Base-by-base conservation (phyloP, 2,329 filamentous ascomycete genomes). In the Graphiopsis chlorocephala region DNA sequence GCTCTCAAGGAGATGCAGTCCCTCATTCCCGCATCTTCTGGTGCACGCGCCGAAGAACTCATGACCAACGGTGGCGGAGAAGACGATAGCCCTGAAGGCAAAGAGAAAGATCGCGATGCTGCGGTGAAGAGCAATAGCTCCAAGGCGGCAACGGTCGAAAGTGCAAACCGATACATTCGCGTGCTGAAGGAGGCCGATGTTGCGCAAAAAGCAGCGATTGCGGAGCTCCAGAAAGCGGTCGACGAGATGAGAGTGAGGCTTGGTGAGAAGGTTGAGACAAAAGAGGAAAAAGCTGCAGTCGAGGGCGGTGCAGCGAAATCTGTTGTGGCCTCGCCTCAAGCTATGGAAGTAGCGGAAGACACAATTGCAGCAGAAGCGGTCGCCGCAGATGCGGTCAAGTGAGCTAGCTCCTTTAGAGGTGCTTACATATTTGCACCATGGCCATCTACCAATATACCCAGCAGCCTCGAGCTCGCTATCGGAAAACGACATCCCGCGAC, bases 71-170 rank as follows among this genome's bases (percentile, higher is more conserved):
- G 38, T 20, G 82, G 81, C 28, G 82, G 82, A 1, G 78, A 82
- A 71, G 82, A 84, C 74, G 67, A 67, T 2, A 78, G 81, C 31
- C 75, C 74, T 7, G 77, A 74, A 28, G 74, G 67, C 29, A 77
- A 76, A 58, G 83, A 83, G 68, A 78, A 79, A 64, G 78, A 63
- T 29, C 52, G 38, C 20, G 80, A 66, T 71, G 77, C 64, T 25
- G 68, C 68, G 3, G 81, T 79, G 12, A 84, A 87, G 61, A 87
- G 90, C 33, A 75, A 73, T 57, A 93, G 89, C 72, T 97, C 93
- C 79, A 99, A 98, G 77, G 95, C 95, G 1, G 96, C 91, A 70
- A 97, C 96, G 0, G 95, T 99, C n/a, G 95, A 99, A 78, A 89
- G 91, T 79, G 95, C 95, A 1, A 98, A 98, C 72, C 89, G 93